These are phyloP conservation scores for Abelmoschus esculentus DNA, from an alignment of 345 rosid species.

Conservation along the genomic window DNA sequence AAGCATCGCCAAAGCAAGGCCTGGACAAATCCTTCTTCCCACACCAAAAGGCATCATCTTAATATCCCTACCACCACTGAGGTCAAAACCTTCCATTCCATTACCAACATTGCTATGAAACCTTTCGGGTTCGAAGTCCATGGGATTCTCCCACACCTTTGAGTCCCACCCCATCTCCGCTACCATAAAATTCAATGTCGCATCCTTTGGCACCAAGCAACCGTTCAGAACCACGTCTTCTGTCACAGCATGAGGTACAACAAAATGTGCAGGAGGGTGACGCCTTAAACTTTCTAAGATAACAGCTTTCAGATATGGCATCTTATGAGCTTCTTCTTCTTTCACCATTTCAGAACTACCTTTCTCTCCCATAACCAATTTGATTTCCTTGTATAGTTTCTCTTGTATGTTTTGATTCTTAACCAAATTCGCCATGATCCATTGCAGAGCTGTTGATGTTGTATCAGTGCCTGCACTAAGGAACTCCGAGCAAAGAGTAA, in stretches of 20 bases:
- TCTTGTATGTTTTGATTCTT: conserved; percentile 18
- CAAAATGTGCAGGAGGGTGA: conserved; percentile 23
- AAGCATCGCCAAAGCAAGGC: conserved; percentile 19
- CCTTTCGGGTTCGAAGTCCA: conserved; percentile 32
- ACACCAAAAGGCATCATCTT: conserved; percentile 43
- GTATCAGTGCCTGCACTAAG: conserved; percentile 28
- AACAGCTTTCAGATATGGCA: conserved; percentile 29
- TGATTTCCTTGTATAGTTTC: conserved; percentile 18
- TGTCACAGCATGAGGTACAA: background rate
- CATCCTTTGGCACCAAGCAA: background rate
- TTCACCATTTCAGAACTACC: conserved; percentile 6
- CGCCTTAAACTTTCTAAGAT: conserved; percentile 23
- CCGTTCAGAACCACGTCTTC: background rate
- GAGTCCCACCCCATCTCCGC: conserved; percentile 29
- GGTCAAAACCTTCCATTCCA: conserved; percentile 14
- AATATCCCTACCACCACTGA: conserved; percentile 27
- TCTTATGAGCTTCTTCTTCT: conserved; percentile 21
- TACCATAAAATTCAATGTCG: background rate
- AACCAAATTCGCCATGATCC: conserved; percentile 37
- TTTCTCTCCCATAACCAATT: conserved; percentile 5
- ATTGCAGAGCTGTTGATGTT: conserved; percentile 29
- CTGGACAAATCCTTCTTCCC: conserved; percentile 34
- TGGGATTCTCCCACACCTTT: conserved; percentile 27
- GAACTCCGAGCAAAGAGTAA: background rate
- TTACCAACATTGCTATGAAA: background rate